Base-by-base conservation (phyloP, 1,284 basidiomycete genomes). In the Pulveroboletus sp. region DNA sequence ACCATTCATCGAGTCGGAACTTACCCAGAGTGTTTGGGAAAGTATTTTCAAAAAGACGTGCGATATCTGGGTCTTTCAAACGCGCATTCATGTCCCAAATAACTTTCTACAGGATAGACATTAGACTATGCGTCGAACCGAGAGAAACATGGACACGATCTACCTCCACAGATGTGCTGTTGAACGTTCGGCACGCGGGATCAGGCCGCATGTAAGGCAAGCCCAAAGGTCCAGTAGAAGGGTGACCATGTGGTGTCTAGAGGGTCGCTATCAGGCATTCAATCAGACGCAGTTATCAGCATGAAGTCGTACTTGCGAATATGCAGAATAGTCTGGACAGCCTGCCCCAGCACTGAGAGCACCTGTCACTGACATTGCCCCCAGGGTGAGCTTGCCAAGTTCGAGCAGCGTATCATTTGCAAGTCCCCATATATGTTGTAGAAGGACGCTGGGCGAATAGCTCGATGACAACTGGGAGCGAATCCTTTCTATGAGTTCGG, bases 21-120 rank as follows among this genome's bases (percentile, higher is more conserved):
- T 53, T 63, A 87, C 87, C 87, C 35, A 91, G 77, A 0, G 89
- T 91, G 62, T 88, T 89, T 3, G 88, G 87, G 65, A 89, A 89
- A 0, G 88, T 84, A 58, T 91, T 91, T 69, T 89, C 88, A 61
- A 91, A 91, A 29, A 91, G 66, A 54, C 86, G 79, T 20, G 88
- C 89, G 53, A 91, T 63, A 64, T 91, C 88, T 1, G 88, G 86
- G 66, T 91, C 86, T 67, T 84, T 88, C 42, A 91, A 72, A 46
- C 85, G 78, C 24, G 75, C 70, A 44, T 82, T 89, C 86, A 91
- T 87, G 64, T 90, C 85, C 28, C 62, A 65, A 43, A 89, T 85
- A 17, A 89, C 86, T 77, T 81, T 79, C 86, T 89, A 49, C 28
- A 28, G 12, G 39, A 38, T 7, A 38, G 20, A 18, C 25, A 29